phyloP scores from a whole-genome alignment of 345 rosid species.

The Acer saccharum region DNA sequence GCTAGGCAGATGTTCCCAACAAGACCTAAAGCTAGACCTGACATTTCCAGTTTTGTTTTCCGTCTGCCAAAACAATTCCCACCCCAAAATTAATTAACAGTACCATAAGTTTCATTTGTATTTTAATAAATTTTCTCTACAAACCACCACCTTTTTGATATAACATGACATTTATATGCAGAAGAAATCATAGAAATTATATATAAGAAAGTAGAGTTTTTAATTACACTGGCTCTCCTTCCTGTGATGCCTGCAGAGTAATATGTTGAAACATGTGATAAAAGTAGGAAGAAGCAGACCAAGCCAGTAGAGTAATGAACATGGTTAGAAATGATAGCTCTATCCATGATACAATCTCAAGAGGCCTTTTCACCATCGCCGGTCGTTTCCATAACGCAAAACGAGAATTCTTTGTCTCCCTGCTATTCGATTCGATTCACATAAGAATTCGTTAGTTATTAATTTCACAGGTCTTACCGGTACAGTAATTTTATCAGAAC shows the following conservation, averaged over 20 bases:
- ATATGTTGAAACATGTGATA: slow-evolving; percentile 23
- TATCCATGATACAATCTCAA: slow-evolving; percentile 45
- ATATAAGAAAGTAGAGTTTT: no score
- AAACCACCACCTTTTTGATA: no score
- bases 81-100: no score
- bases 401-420: background rate
- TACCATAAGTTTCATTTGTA: no score
- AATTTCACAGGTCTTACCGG: background rate
- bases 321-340: slow-evolving; percentile 40
- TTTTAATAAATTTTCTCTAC: no score
- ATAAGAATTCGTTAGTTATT: background rate
- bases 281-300: slow-evolving; percentile 41
- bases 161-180: no score
- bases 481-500: no score
- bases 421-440: background rate
- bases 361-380: slow-evolving; percentile 44
- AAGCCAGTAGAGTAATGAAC: slow-evolving; percentile 34
- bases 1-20: slow-evolving; percentile 42
- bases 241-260: slow-evolving; percentile 9
- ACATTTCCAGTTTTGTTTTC: slow-evolving; percentile 30
- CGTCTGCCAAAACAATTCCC: slow-evolving; percentile 27
- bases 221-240: slow-evolving; percentile 15
- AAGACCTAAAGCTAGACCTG: slow-evolving; percentile 28
- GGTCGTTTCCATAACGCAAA: slow-evolving; percentile 37
- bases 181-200: no score